Conservation (phyloP, 1,284 basidiomycete species). For the Naganishia albida region DNA sequence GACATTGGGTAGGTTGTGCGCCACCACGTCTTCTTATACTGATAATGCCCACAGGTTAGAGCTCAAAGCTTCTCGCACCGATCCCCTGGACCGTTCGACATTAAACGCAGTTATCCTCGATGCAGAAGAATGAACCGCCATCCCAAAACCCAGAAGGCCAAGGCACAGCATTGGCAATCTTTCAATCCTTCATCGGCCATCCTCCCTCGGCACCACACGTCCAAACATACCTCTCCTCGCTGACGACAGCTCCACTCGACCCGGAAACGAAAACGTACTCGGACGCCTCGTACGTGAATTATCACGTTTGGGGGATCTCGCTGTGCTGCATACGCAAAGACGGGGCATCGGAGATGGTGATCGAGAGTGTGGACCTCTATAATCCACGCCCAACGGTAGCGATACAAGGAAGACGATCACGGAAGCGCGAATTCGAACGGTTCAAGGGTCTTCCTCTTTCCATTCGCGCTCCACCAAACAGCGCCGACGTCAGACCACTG, state of each 20-base stretch:
- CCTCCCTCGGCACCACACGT: not conserved
- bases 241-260: constrained; percentile 12
- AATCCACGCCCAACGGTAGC: constrained; percentile 54
- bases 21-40: no score
- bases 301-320: constrained; percentile 73
- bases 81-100: not conserved
- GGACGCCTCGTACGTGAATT: constrained; percentile 82
- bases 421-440: constrained; percentile 24
- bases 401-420: constrained; percentile 24
- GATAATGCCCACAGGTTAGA: no score
- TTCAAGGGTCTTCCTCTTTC: constrained; percentile 31
- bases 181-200: constrained; percentile 2
- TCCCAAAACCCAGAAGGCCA: no score
- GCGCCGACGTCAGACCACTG: constrained; percentile 56
- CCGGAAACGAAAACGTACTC: constrained; percentile 74
- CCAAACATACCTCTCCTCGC: constrained; percentile 1
- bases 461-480: constrained; percentile 57
- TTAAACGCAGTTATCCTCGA: no score
- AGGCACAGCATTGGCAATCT: not conserved
- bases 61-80: no score
- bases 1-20: no score
- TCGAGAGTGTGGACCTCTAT: constrained; percentile 79
- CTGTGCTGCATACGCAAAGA: constrained; percentile 66
- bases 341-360: constrained; percentile 55
- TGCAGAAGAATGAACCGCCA: no score